phyloP scores from a whole-genome alignment of 192 early-diverging fungal species.

The Coemansia sp. region DNA sequence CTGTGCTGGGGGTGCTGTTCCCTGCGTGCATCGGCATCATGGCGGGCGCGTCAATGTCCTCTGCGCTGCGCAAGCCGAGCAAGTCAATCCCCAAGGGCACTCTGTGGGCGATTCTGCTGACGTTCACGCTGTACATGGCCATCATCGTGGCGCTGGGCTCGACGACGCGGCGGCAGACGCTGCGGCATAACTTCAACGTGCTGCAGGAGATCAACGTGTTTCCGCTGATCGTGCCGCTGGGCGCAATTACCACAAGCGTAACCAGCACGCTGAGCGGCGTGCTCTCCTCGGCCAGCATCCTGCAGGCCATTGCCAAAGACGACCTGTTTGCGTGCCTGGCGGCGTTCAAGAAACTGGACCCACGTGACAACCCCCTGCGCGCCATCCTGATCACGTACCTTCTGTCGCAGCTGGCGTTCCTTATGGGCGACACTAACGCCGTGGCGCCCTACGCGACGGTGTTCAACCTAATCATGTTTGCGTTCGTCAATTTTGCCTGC shows the following conservation, averaged over 20 bases:
- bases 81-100: conserved; percentile 68
- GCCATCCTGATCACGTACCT: conserved; percentile 44
- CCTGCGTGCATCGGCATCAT: conserved; percentile 69
- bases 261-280: conserved; percentile 61
- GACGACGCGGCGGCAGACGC: conserved; percentile 56
- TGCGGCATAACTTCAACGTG: conserved; percentile 61
- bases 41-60: conserved; percentile 71
- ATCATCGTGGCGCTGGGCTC: conserved; percentile 59
- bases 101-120: conserved; percentile 58
- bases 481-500: conserved; percentile 64
- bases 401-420: conserved; percentile 57
- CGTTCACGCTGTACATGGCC: conserved; percentile 55
- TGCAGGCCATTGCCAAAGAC: conserved; percentile 68
- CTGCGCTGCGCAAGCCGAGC: conserved; percentile 63
- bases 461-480: conserved; percentile 62
- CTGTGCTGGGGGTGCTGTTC: conserved; percentile 64
- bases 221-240: conserved; percentile 56
- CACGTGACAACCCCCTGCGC: conserved; percentile 25
- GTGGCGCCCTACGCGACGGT: conserved; percentile 67
- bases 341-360: conserved; percentile 21
- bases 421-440: conserved; percentile 61
- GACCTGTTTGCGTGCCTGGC: conserved; percentile 56
- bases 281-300: conserved; percentile 59
- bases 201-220: conserved; percentile 62
- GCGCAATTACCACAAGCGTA: conserved; percentile 60